Conservation (phyloP, 306 rosid species). For the Quercus engelmannii region DNA sequence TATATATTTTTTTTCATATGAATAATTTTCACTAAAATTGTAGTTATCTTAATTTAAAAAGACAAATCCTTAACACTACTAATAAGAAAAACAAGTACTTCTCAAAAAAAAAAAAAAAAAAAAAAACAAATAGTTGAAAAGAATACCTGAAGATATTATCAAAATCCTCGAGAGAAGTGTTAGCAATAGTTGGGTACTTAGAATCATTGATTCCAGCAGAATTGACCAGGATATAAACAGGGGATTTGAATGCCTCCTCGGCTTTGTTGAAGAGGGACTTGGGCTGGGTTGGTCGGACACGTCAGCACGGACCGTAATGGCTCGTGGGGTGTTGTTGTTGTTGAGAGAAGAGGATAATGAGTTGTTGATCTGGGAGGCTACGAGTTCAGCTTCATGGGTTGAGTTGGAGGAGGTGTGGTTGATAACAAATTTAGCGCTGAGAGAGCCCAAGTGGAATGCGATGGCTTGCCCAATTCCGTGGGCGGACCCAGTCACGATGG, state of each 20-base stretch:
- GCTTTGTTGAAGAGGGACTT: conserved; percentile 49
- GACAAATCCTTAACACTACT: too few species aligned
- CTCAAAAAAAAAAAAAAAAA: not conserved
- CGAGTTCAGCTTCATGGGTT: conserved; percentile 29
- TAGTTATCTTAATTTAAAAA: too few species aligned
- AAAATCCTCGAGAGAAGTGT: conserved; percentile 34
- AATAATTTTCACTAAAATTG: not conserved
- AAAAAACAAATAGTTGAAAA: not conserved
- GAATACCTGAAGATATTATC: conserved; percentile 22
- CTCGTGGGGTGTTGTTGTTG: conserved; percentile 11
- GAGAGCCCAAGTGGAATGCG: conserved; percentile 42
- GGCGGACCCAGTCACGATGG: conserved; percentile 53
- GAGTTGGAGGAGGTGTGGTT: conserved; percentile 42
- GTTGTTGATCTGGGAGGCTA: conserved; percentile 37
- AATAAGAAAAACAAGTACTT: too few species aligned
- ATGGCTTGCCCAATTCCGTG: conserved; percentile 54
- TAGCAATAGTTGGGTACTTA: conserved; percentile 27
- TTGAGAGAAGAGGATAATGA: not conserved
- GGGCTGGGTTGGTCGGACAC: conserved; percentile 45
- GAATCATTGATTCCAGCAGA: conserved; percentile 38
- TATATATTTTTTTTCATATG: too few species aligned
- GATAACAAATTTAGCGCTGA: conserved; percentile 47
- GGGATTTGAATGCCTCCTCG: conserved; percentile 35
- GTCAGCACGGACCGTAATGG: conserved; percentile 39
- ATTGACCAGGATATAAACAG: conserved; percentile 43